A percentile compares a stretch with the other conserved stretches of the same genome.
Conservation (phyloP, 768 basidiomycete genomes). For the Paxillus rubicundulus region DNA sequence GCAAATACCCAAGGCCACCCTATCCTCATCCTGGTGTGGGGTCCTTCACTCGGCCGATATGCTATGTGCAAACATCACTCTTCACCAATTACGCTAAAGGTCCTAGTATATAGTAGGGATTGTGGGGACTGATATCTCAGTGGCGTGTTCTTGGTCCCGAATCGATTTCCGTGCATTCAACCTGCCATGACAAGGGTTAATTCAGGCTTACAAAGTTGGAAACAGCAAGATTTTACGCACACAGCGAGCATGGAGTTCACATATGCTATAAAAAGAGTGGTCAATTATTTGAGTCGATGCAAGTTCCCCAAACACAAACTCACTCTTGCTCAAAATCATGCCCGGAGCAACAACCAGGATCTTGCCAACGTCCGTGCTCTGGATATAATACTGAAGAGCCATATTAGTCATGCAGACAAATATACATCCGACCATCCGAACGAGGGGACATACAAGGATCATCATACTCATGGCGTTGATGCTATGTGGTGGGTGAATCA, state of each 20-base stretch:
- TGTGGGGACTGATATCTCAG: constrained; percentile 18
- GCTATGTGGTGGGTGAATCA: neutral
- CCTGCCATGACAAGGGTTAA: constrained; percentile 6
- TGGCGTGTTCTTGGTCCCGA: constrained; percentile 1
- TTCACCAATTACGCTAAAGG: too few species aligned
- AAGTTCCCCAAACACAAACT: neutral
- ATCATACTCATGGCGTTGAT: constrained; percentile 9
- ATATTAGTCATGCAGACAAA: neutral
- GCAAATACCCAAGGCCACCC: too few species aligned
- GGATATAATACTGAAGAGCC: constrained; percentile 15
- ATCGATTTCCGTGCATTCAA: constrained; percentile 16
- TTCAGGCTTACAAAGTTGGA: too few species aligned
- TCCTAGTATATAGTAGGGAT: constrained; percentile 13
- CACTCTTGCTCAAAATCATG: constrained; percentile 17
- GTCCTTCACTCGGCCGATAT: too few species aligned
- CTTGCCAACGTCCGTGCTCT: neutral
- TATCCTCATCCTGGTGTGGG: too few species aligned
- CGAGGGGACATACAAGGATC: constrained; percentile 6
- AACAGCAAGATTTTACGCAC: constrained; percentile 9
- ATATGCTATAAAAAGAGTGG: constrained; percentile 9
- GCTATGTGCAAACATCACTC: too few species aligned
- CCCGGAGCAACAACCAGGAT: constrained; percentile 10
- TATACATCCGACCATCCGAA: neutral
- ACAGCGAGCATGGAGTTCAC: constrained; percentile 25
- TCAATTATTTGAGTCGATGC: neutral